Evolutionary conservation across 495 filamentous ascomycete genomes (phyloP).

Genomic region (Aspergillus mulundensis): DNA sequence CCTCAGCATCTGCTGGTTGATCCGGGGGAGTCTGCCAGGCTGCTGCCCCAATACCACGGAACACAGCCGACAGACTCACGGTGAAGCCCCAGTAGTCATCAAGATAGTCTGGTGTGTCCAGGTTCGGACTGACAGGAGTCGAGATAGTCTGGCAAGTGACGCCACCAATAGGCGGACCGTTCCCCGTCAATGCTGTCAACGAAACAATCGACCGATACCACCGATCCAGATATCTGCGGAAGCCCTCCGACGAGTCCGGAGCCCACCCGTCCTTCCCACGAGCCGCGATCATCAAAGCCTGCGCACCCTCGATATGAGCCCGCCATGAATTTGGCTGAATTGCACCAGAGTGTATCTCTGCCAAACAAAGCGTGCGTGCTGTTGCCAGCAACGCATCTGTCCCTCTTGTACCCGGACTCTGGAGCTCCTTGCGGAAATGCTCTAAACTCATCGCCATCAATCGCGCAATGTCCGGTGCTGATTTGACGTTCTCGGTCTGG

Average conservation of each 20-base stretch:
- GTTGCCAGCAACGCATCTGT: slow-evolving; percentile 44
- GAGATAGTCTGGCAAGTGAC: slow-evolving; percentile 15
- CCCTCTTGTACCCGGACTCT: slow-evolving; percentile 31
- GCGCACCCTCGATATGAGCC: slow-evolving; percentile 44
- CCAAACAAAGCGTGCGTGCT: slow-evolving; percentile 45
- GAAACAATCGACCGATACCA: slow-evolving; percentile 48
- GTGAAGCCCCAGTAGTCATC: slow-evolving; percentile 50
- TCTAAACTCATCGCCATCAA: slow-evolving; percentile 44
- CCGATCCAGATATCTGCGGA: slow-evolving; percentile 42
- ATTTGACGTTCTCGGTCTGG: slow-evolving; percentile 40
- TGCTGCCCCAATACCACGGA: slow-evolving; percentile 40
- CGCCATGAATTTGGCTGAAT: slow-evolving; percentile 46
- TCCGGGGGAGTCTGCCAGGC: slow-evolving; percentile 36
- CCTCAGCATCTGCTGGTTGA: slow-evolving; percentile 22
- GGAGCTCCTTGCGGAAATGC: slow-evolving; percentile 43
- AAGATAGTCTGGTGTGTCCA: slow-evolving; percentile 33
- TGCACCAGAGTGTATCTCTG: slow-evolving; percentile 47
- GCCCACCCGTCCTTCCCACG: slow-evolving; percentile 26
- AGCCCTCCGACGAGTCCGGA: slow-evolving; percentile 30
- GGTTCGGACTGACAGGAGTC: slow-evolving; percentile 15
- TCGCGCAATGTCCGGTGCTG: slow-evolving; percentile 42
- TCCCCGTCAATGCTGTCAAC: slow-evolving; percentile 43
- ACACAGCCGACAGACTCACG: slow-evolving; percentile 37
- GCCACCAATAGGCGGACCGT: slow-evolving; percentile 42
- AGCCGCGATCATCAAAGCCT: slow-evolving; percentile 37